Evolutionary conservation across 2,329 filamentous ascomycete species (phyloP).

Genomic region (Dactylonectria macrodidyma): DNA sequence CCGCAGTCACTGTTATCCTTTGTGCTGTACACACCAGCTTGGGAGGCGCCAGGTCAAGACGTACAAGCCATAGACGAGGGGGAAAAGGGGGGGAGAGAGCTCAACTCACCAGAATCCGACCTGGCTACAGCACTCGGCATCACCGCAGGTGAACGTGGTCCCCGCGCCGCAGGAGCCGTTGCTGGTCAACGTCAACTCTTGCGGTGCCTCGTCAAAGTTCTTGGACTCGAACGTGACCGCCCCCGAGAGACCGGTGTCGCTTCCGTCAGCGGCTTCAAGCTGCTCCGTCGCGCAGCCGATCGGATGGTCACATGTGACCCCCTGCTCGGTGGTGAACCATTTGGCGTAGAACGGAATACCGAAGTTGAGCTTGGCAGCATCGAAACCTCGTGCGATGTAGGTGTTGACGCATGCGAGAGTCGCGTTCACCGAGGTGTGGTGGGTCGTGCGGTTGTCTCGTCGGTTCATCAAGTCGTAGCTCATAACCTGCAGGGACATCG

Average conservation of each 20-base stretch:
- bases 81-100: not conserved
- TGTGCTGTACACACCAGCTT: not conserved
- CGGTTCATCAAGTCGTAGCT: slow-evolving; percentile 82
- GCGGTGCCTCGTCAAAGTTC: slow-evolving; percentile 44
- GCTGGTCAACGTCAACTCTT: slow-evolving; percentile 35
- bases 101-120: slow-evolving; percentile 43
- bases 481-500: slow-evolving; percentile 65
- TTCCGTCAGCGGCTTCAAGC: slow-evolving; percentile 73
- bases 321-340: slow-evolving; percentile 71
- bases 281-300: slow-evolving; percentile 72
- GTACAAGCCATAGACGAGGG: not conserved
- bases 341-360: slow-evolving; percentile 80
- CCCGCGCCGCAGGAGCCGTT: slow-evolving; percentile 41
- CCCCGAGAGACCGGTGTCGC: slow-evolving; percentile 67
- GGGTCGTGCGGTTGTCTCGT: slow-evolving; percentile 75
- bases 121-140: slow-evolving; percentile 35
- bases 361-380: slow-evolving; percentile 71
- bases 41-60: not conserved
- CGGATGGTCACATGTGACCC: slow-evolving; percentile 61
- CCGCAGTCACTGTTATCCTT: not conserved
- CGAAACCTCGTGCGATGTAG: slow-evolving; percentile 72
- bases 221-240: slow-evolving; percentile 57
- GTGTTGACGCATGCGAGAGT: slow-evolving; percentile 69
- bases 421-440: slow-evolving; percentile 72
- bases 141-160: slow-evolving; percentile 34